These are phyloP conservation scores for Prunus armeniaca DNA, from an alignment of 306 rosid genomes.

Conservation along the genomic window DNA sequence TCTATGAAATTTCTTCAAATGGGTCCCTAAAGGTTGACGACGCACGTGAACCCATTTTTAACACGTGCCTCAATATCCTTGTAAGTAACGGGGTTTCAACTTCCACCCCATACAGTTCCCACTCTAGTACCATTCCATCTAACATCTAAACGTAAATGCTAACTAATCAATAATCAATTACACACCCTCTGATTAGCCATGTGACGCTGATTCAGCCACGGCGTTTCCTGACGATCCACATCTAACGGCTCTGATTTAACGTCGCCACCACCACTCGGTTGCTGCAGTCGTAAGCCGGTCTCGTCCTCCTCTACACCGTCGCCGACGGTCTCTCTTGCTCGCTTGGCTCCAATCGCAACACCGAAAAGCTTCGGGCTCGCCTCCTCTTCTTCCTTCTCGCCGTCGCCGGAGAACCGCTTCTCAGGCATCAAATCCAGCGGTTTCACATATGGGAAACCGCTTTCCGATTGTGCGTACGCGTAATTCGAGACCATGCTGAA, in stretches of 20 bases:
- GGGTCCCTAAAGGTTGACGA: constrained; percentile 42
- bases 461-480: constrained; percentile 32
- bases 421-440: constrained; percentile 62
- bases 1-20: constrained; percentile 58
- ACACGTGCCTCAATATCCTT: constrained; percentile 48
- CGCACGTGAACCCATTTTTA: constrained; percentile 41
- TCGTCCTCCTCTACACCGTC: constrained; percentile 30
- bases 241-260: constrained; percentile 62
- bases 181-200: constrained; percentile 49
- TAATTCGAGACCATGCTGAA: constrained; percentile 62
- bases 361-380: constrained; percentile 61
- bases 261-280: constrained; percentile 20
- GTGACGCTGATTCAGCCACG: constrained; percentile 57
- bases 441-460: constrained; percentile 32
- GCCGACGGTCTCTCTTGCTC: constrained; percentile 45
- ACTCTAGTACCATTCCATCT: neutral
- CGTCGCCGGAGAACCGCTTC: constrained; percentile 27
- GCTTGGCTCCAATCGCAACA: constrained; percentile 59
- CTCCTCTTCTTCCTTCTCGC: neutral
- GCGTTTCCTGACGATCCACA: constrained; percentile 35
- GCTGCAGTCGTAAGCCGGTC: constrained; percentile 44
- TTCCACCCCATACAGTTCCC: neutral
- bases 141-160: neutral
- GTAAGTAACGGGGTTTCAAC: neutral
- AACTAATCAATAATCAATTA: constrained; percentile 30